phyloP scores from a whole-genome alignment of 257 asterid species.

The Asclepias syriaca region DNA sequence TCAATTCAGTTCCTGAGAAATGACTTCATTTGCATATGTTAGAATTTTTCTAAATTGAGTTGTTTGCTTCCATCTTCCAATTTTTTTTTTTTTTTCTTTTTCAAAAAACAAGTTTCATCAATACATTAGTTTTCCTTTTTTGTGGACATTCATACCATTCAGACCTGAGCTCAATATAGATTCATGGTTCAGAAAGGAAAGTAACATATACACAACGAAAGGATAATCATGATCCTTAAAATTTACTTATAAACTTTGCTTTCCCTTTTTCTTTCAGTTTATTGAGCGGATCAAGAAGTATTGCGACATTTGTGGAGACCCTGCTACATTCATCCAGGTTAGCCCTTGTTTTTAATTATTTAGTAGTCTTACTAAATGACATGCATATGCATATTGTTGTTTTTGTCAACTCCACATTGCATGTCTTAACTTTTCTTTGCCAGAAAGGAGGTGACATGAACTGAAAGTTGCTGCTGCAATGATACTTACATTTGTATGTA shows the following conservation, averaged over 20 bases:
- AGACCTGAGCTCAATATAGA: background rate
- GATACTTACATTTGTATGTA: background rate
- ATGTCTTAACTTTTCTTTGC: background rate
- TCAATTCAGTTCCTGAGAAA: background rate
- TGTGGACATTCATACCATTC: no score
- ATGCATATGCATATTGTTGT: background rate
- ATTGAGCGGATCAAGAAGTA: constrained; percentile 72
- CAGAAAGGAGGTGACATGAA: background rate
- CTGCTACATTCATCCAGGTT: constrained; percentile 91
- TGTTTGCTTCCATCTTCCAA: background rate
- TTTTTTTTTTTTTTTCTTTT: no score
- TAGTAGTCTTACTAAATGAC: background rate
- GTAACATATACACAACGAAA: background rate
- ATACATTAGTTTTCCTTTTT: background rate
- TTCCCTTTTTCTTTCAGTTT: constrained; percentile 43
- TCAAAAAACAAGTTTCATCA: background rate
- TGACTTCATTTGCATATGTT: background rate
- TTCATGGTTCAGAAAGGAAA: background rate
- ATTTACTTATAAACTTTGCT: background rate
- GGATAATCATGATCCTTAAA: background rate
- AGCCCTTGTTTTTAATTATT: constrained; percentile 8
- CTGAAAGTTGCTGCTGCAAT: background rate
- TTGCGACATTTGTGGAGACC: constrained; percentile 73
- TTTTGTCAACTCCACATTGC: background rate
- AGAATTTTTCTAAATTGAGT: background rate